Conservation (phyloP, 2,329 filamentous ascomycete genomes). For the Hawksworthiomyces lignivorus region DNA sequence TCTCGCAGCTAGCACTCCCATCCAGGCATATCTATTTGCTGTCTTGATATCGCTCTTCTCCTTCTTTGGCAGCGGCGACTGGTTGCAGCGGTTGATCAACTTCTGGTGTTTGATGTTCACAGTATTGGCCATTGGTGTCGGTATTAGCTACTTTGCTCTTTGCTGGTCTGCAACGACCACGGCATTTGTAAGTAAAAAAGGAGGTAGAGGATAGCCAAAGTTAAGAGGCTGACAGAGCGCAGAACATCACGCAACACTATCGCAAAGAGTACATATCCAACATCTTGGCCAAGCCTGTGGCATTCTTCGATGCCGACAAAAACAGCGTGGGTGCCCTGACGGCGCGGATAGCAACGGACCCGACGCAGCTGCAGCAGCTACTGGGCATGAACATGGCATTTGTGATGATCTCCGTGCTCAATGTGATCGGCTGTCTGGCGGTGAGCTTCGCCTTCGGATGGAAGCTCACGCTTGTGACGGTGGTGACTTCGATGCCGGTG, state of each 20-base stretch:
- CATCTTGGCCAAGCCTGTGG: constrained; percentile 50
- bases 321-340: constrained; percentile 55
- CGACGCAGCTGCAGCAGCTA: constrained; percentile 54
- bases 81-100: constrained; percentile 20
- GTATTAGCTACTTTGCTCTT: constrained; percentile 45
- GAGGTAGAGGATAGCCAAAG: too few relatives aligned
- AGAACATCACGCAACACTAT: constrained; percentile 44
- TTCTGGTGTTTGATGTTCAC: constrained; percentile 64
- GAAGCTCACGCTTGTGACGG: constrained; percentile 64
- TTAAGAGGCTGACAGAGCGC: constrained; percentile 4
- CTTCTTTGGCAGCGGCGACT: constrained; percentile 34
- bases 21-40: constrained; percentile 50
- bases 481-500: constrained; percentile 48
- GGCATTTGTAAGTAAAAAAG: not conserved
- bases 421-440: constrained; percentile 53
- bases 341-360: constrained; percentile 46
- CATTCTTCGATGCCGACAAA: constrained; percentile 54
- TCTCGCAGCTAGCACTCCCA: constrained; percentile 1
- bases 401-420: constrained; percentile 55
- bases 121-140: constrained; percentile 45
- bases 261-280: constrained; percentile 54
- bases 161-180: constrained; percentile 19
- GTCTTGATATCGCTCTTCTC: constrained; percentile 32
- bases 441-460: constrained; percentile 68
- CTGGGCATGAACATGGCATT: constrained; percentile 58